Evolutionary conservation across 2,329 filamentous ascomycete species (phyloP).

Genomic region (Rasamsonia emersonii): DNA sequence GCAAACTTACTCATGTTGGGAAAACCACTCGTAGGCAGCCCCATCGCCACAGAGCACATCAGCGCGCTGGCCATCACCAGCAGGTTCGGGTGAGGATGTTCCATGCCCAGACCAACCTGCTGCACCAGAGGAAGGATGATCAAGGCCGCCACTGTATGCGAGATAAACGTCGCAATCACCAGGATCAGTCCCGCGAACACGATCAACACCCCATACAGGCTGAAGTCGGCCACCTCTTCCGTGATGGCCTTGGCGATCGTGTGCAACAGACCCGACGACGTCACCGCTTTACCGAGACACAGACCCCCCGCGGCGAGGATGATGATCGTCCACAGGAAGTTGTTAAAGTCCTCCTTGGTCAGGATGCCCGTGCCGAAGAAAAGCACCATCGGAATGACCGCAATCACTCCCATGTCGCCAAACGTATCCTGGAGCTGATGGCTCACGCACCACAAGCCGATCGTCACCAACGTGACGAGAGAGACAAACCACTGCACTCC

Average conservation of each 20-base stretch:
- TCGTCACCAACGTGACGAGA: conserved; percentile 72
- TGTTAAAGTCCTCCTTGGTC: conserved; percentile 99
- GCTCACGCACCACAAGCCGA: conserved; percentile 82
- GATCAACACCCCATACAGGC: conserved; percentile 75
- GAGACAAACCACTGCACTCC: conserved; percentile 91
- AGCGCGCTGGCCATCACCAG: conserved; percentile 90
- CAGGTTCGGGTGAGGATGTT: conserved; percentile 83
- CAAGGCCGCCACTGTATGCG: conserved; percentile 88
- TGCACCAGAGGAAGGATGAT: conserved; percentile 89
- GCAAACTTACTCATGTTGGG: conserved; percentile 92
- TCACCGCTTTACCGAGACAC: conserved; percentile 87
- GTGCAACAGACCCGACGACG: conserved; percentile 82
- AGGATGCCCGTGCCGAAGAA: conserved; percentile 96
- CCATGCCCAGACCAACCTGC: conserved; percentile 77
- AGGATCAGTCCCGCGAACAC: conserved; percentile 79
- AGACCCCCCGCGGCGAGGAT: conserved; percentile 92
- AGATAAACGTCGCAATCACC: conserved; percentile 95
- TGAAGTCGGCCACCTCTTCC: conserved; percentile 62
- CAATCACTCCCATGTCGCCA: conserved; percentile 97
- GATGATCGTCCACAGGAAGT: conserved; percentile 99
- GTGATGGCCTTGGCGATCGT: conserved; percentile 78
- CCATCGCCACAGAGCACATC: conserved; percentile 99
- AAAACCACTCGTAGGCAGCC: conserved; percentile 87
- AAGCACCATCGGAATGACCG: conserved; percentile 87
- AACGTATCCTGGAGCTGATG: conserved; percentile 82